Evolutionary conservation across 805 yeast species (phyloP), one percentile per base, ranked within the genome.

Genomic region (Sugiyamaella americana): DNA sequence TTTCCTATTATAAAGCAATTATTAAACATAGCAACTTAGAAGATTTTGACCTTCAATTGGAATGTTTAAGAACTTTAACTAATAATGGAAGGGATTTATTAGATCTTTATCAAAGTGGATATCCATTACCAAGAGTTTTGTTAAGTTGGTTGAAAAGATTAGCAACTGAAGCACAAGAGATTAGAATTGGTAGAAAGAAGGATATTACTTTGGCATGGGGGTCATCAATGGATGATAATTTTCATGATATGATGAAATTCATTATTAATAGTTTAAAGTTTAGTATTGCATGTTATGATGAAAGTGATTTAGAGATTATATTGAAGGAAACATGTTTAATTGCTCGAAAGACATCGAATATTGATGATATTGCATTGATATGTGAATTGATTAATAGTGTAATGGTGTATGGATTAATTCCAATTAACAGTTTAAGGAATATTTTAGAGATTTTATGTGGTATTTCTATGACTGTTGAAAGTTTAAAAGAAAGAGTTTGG

Each of bases 1-100:
- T 80, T 43, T 67, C 74, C 44, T 84, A 80, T 62, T 87, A 80
- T 61, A 69, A 74, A 46, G 84, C 81, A 41, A 74, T 85, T 1
- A 61, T 76, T 49, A 73, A 81, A 49, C 57, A 70, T 16, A 53
- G 68, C 32, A 52, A 71, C 13, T 78, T 78, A 46, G 72, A 73
- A 2, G 82, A 80, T 51, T 71, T 77, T 51, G 76, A 71, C 39
- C 55, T 72, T 17, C 76, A 79, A 42, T 58, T 82, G 23, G 52
- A 57, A 5, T 78, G 79, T 3, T 56, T 83, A 32, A 61, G 62
- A 32, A 56, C 62, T 1, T 65, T 79, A 41, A 77, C 86, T 4
- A 67, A 70, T 34, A 67, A 73, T 49, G 85, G 85, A 2, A 64
- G 70, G 41, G 76, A 78, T 52, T 64, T 76, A 41, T 73, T 73